Percentiles rank a stretch among this genome's conserved stretches.
phyloP scores from a whole-genome alignment of 164 flowering plant species.

The Magnolia sinica region DNA sequence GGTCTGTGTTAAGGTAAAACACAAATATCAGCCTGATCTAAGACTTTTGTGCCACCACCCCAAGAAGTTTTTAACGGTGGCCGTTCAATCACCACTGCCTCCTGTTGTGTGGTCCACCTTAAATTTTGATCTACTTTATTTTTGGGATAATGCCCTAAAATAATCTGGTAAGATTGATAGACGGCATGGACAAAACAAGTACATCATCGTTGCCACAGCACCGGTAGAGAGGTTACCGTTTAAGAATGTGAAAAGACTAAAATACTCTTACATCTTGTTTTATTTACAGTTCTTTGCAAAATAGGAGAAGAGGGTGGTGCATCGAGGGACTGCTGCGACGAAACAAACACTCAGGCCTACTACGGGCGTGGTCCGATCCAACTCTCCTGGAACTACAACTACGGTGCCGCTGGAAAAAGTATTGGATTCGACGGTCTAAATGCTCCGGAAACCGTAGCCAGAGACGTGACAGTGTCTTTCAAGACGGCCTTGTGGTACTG shows the following conservation, averaged over 20 bases:
- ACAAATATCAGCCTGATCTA: too few species aligned
- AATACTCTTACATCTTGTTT: neutral
- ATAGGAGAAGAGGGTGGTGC: slow-evolving; percentile 36
- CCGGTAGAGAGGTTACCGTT: too few species aligned
- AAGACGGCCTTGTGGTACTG: slow-evolving; percentile 43
- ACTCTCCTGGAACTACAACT: slow-evolving; percentile 40
- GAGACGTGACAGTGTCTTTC: slow-evolving; percentile 24
- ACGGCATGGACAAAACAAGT: too few species aligned
- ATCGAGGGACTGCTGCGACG: slow-evolving; percentile 28
- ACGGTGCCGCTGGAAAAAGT: slow-evolving; percentile 33
- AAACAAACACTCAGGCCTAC: slow-evolving; percentile 20
- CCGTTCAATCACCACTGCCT: too few species aligned
- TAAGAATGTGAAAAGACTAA: neutral
- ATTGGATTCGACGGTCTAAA: slow-evolving; percentile 35
- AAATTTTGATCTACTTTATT: too few species aligned
- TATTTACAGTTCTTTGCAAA: slow-evolving; percentile 33
- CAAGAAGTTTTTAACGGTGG: too few species aligned
- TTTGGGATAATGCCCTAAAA: too few species aligned
- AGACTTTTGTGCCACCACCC: too few species aligned
- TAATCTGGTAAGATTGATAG: too few species aligned
- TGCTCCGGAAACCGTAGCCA: slow-evolving; percentile 35
- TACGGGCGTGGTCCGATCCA: slow-evolving; percentile 39
- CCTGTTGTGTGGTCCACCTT: too few species aligned
- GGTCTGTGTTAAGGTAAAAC: too few species aligned
- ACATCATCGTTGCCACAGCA: too few species aligned